Evolutionary conservation across 164 flowering plant genomes (phyloP).

Genomic region (Paratinospora sagittata): DNA sequence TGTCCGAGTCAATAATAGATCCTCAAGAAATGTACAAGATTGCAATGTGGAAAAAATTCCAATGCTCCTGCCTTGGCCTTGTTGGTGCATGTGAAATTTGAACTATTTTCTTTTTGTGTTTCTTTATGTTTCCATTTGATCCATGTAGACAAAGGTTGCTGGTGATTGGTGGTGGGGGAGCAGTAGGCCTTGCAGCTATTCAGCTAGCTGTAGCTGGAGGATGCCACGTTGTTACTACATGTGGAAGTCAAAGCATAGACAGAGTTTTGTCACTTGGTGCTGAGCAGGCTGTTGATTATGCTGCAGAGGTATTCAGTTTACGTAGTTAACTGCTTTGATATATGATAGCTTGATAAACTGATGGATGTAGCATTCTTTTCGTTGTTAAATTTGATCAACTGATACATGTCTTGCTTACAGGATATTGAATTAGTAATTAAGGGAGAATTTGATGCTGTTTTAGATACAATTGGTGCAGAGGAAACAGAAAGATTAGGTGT

Average conservation of each 20-base stretch:
- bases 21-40: not conserved
- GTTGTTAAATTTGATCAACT: not conserved
- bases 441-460: conserved; percentile 85
- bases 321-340: not conserved
- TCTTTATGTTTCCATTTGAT: not conserved
- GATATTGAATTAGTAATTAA: conserved; percentile 57
- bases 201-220: conserved; percentile 84
- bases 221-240: conserved; percentile 76
- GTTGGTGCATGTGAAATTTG: not conserved
- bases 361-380: not conserved
- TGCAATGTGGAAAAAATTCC: not conserved
- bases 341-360: not conserved
- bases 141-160: conserved; percentile 67
- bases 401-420: conserved; percentile 30
- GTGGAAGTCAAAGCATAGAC: conserved; percentile 67
- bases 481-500: conserved; percentile 81
- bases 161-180: conserved; percentile 95
- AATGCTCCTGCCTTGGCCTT: not conserved
- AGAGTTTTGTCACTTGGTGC: conserved; percentile 71
- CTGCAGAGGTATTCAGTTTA: conserved; percentile 48
- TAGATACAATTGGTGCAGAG: conserved; percentile 84
- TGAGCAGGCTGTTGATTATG: conserved; percentile 88
- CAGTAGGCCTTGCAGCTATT: conserved; percentile 90
- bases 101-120: not conserved
- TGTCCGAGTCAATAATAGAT: no score